phyloP scores from a whole-genome alignment of 306 rosid genomes.

The Nissolia schottii region DNA sequence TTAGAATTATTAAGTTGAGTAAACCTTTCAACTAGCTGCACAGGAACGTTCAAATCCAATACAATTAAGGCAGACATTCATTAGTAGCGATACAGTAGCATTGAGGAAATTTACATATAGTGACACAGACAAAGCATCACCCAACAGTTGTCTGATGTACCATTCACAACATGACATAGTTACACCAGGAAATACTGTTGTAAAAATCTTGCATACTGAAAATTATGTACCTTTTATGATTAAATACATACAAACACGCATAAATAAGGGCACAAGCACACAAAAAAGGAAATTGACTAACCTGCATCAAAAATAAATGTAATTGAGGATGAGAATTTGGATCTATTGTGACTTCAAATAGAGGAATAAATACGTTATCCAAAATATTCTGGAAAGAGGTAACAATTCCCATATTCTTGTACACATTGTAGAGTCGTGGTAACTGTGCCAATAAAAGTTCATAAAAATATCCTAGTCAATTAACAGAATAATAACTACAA shows the following conservation, averaged over 20 bases:
- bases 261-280: not conserved
- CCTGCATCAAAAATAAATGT: slow-evolving; percentile 80
- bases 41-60: not conserved
- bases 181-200: not conserved
- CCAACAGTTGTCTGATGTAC: not conserved
- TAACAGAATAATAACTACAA: not conserved
- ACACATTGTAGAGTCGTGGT: slow-evolving; percentile 71
- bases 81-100: not conserved
- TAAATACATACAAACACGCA: slow-evolving; percentile 6
- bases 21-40: not conserved
- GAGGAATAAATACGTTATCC: slow-evolving; percentile 75
- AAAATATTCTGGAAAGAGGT: slow-evolving; percentile 80
- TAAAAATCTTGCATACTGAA: not conserved
- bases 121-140: not conserved
- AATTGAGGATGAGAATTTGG: slow-evolving; percentile 88
- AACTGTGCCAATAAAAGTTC: slow-evolving; percentile 48
- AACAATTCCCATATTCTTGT: slow-evolving; percentile 77
- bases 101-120: not conserved
- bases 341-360: slow-evolving; percentile 75
- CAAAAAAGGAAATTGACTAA: slow-evolving; percentile 21
- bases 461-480: slow-evolving; percentile 10
- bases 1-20: not conserved
- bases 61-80: not conserved
- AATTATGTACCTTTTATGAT: not conserved
- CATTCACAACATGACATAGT: not conserved